These are phyloP conservation scores for Cystoderma amianthinum DNA, from an alignment of 768 basidiomycete genomes.

Conservation along the genomic window DNA sequence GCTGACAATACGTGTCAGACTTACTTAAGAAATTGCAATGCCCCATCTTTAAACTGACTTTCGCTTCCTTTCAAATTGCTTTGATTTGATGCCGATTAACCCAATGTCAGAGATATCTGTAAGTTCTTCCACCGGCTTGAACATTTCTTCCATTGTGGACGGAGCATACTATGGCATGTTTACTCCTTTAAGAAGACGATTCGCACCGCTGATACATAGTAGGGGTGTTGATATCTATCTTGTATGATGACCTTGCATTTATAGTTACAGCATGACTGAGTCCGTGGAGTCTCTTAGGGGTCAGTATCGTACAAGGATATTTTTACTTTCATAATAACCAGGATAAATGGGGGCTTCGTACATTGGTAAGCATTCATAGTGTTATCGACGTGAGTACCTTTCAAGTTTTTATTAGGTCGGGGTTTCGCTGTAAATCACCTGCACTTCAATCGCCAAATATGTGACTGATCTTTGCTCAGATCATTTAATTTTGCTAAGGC, in stretches of 20 bases:
- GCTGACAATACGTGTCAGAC: no score
- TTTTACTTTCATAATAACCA: background rate
- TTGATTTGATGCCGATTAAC: no score
- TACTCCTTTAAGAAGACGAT: background rate
- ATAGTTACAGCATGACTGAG: no score
- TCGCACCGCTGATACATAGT: background rate
- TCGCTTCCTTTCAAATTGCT: no score
- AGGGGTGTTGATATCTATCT: background rate
- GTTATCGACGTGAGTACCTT: background rate
- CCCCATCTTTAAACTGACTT: no score
- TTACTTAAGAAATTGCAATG: no score
- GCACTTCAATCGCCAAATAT: background rate
- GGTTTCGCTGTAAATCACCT: background rate
- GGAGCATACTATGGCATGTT: slow-evolving; percentile 1
- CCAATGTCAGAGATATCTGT: no score
- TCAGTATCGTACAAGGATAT: background rate
- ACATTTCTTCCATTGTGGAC: background rate
- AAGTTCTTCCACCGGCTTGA: no score
- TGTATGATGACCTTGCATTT: background rate
- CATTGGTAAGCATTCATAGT: background rate
- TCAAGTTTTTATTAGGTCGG: background rate
- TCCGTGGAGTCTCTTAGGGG: background rate
- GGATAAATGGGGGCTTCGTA: background rate
- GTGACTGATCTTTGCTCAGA: background rate
- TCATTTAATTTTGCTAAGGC: background rate